A percentile compares a stretch with the other conserved stretches of the same genome.
Conservation (phyloP, 495 filamentous ascomycete species). For the Tuber melanosporum region DNA sequence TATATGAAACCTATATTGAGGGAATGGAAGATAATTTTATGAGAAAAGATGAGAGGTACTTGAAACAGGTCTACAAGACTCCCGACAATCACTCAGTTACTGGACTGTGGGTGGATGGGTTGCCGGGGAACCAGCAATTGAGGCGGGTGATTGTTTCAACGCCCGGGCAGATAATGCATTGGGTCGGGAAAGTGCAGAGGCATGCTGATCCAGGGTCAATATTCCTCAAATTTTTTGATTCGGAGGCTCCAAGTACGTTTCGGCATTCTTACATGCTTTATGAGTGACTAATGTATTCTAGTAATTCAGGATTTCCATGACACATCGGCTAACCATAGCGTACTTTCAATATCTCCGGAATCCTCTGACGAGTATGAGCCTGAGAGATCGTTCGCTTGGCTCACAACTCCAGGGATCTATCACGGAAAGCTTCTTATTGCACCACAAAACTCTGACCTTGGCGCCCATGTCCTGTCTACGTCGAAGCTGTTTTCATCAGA, state of each 20-base stretch:
- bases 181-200: conserved; percentile 66
- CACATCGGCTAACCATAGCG: conserved; percentile 34
- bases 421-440: conserved; percentile 64
- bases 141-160: conserved; percentile 73
- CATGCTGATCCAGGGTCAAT: conserved; percentile 74
- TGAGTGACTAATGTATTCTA: conserved; percentile 17
- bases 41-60: conserved; percentile 84
- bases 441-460: conserved; percentile 52
- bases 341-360: conserved; percentile 68
- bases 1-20: conserved; percentile 96
- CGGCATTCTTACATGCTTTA: not conserved
- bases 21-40: conserved; percentile 81
- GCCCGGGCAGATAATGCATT: conserved; percentile 65
- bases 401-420: conserved; percentile 78
- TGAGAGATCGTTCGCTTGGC: conserved; percentile 81
- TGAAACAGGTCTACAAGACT: conserved; percentile 70
- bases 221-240: conserved; percentile 80
- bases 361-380: conserved; percentile 47
- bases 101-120: conserved; percentile 70
- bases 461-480: conserved; percentile 59
- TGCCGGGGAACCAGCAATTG: conserved; percentile 59
- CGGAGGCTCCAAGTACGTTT: conserved; percentile 49
- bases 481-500: conserved; percentile 69
- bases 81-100: conserved; percentile 69
- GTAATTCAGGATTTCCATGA: conserved; percentile 41